Conservation (phyloP, 2,329 filamentous ascomycete species). For the Didymella segeticola region DNA sequence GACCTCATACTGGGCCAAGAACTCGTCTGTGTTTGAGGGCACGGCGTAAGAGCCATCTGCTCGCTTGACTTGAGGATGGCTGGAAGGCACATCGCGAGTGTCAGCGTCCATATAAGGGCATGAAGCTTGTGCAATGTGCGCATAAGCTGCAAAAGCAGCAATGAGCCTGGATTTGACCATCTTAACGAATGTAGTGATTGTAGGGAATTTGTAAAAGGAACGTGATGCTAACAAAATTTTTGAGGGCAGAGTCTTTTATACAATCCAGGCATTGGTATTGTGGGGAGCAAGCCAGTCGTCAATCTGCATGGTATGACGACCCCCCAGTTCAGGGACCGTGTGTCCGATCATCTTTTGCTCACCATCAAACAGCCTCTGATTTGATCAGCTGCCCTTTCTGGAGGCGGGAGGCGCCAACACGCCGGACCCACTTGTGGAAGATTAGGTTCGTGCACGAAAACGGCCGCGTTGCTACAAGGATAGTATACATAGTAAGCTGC, state of each 20-base stretch:
- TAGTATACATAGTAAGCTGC: conserved; percentile 17
- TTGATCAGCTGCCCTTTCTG: conserved; percentile 14
- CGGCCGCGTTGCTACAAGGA: conserved; percentile 16
- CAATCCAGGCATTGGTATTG: not conserved
- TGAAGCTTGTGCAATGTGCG: conserved; percentile 30
- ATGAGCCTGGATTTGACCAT: conserved; percentile 36
- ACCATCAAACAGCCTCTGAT: conserved; percentile 6
- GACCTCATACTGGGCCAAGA: conserved; percentile 47
- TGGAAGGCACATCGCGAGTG: conserved; percentile 35
- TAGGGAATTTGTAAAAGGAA: not conserved
- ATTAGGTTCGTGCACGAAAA: conserved; percentile 14
- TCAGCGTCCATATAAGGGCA: conserved; percentile 49
- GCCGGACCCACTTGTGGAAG: conserved; percentile 16
- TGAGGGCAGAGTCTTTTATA: conserved; percentile 24
- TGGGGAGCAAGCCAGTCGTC: conserved; percentile 1
- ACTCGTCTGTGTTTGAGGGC: conserved; percentile 39
- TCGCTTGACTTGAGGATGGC: conserved; percentile 39
- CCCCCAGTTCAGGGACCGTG: not conserved
- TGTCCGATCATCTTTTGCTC: conserved; percentile 7
- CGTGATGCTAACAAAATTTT: not conserved
- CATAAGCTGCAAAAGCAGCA: conserved; percentile 34
- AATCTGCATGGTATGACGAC: conserved; percentile 6
- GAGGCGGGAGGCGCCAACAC: conserved; percentile 6
- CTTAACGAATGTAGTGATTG: conserved; percentile 13
- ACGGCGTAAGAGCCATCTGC: conserved; percentile 22